Evolutionary conservation across 1,284 basidiomycete species (phyloP).

Genomic region (Melampsora americana): DNA sequence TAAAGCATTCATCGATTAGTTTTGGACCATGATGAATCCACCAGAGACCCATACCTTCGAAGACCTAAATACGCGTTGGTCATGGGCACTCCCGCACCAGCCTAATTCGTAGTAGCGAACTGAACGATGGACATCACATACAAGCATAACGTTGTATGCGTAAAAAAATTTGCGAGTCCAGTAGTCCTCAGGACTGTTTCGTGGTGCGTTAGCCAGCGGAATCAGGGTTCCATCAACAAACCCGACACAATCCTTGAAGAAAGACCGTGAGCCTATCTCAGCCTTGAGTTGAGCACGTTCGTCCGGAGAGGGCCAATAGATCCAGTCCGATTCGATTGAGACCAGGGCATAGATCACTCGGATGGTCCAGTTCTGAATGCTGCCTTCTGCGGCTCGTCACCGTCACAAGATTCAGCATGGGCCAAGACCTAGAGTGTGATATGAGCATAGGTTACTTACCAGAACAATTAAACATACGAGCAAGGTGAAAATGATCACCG

Average conservation of each 20-base stretch:
- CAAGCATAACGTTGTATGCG: background rate
- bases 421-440: too few species aligned
- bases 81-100: background rate
- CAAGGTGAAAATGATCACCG: background rate
- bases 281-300: background rate
- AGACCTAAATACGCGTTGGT: background rate
- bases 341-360: background rate
- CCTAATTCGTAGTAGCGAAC: slow-evolving; percentile 1
- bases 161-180: background rate
- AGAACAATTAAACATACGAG: background rate
- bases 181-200: background rate
- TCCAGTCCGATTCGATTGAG: background rate
- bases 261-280: too few species aligned
- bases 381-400: background rate
- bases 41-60: background rate
- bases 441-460: background rate
- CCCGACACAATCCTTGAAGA: too few species aligned
- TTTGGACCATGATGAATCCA: background rate
- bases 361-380: background rate
- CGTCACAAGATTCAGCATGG: too few species aligned
- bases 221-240: too few species aligned
- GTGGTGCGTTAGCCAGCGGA: too few species aligned
- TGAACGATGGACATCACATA: too few species aligned
- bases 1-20: too few species aligned
- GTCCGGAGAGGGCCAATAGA: too few species aligned